phyloP scores from a whole-genome alignment of 345 rosid genomes.

The Eucalyptus urophylla region DNA sequence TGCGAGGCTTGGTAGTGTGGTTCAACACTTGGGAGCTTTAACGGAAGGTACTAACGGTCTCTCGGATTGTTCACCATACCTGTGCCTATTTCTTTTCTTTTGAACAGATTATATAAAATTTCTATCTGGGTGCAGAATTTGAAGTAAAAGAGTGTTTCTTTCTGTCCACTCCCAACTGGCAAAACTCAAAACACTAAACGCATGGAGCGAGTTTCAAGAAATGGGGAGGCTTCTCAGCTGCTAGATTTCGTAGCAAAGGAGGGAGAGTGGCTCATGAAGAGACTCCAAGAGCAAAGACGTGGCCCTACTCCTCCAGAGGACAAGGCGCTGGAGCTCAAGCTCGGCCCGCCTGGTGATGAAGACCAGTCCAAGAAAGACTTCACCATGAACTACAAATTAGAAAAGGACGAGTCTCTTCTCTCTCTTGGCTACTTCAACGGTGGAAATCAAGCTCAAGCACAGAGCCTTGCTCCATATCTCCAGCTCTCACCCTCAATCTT shows the following conservation, averaged over 20 bases:
- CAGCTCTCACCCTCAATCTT: background rate
- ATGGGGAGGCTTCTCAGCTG: conserved; percentile 19
- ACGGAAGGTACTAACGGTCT: background rate
- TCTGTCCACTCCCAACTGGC: background rate
- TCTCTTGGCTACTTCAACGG: conserved; percentile 30
- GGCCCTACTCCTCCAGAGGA: conserved; percentile 32
- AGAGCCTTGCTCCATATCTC: background rate
- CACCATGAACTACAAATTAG: background rate
- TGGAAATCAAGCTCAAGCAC: background rate
- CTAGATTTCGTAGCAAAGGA: conserved; percentile 27
- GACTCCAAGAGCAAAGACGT: conserved; percentile 1
- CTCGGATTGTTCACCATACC: background rate
- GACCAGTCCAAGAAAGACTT: background rate
- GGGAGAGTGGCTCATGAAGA: conserved; percentile 31
- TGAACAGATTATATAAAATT: background rate
- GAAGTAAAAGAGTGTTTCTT: background rate
- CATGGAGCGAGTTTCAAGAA: background rate
- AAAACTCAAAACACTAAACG: background rate
- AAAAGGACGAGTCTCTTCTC: conserved; percentile 20
- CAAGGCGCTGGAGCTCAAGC: conserved; percentile 77
- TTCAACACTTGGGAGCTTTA: background rate
- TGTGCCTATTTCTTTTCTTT: background rate
- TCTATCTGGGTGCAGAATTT: background rate
- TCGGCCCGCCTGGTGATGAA: conserved; percentile 83
- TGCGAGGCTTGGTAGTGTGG: background rate